A percentile compares a stretch with the other conserved stretches of the same genome.
Evolutionary conservation across 2,329 filamentous ascomycete genomes (phyloP).

Genomic region (Pseudogymnoascus sp.): DNA sequence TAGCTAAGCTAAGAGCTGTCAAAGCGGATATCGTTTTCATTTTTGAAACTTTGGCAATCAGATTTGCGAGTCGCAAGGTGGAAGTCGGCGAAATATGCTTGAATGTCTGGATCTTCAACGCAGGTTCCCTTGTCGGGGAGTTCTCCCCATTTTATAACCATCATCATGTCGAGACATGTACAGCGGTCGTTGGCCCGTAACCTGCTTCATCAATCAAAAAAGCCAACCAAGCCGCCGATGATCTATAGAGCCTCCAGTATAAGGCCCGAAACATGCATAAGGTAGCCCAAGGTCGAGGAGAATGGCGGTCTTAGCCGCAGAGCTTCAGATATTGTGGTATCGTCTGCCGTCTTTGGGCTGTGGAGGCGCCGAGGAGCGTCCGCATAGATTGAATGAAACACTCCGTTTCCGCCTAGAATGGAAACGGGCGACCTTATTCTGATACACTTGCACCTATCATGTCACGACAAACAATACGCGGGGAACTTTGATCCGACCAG

Average conservation of each 20-base stretch:
- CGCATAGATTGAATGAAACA: conserved; percentile 7
- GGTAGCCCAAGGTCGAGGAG: too few relatives aligned
- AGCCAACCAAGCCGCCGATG: neutral
- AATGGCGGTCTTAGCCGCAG: neutral
- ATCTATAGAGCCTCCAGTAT: neutral
- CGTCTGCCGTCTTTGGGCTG: neutral
- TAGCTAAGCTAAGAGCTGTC: neutral
- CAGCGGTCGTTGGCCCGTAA: neutral
- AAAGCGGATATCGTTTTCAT: neutral
- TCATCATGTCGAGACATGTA: neutral
- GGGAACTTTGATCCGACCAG: neutral
- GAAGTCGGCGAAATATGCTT: neutral
- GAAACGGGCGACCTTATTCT: neutral
- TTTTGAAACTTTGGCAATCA: neutral
- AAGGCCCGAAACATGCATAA: conserved; percentile 2
- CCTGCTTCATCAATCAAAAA: neutral
- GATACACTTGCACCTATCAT: neutral
- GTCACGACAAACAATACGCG: neutral
- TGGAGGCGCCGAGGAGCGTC: neutral
- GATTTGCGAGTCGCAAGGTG: neutral
- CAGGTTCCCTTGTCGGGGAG: neutral
- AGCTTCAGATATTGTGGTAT: neutral
- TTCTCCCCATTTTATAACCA: neutral
- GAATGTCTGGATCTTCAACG: neutral
- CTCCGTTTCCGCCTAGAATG: neutral